phyloP scores from a whole-genome alignment of 768 basidiomycete genomes.

The Mycena polygramma region DNA sequence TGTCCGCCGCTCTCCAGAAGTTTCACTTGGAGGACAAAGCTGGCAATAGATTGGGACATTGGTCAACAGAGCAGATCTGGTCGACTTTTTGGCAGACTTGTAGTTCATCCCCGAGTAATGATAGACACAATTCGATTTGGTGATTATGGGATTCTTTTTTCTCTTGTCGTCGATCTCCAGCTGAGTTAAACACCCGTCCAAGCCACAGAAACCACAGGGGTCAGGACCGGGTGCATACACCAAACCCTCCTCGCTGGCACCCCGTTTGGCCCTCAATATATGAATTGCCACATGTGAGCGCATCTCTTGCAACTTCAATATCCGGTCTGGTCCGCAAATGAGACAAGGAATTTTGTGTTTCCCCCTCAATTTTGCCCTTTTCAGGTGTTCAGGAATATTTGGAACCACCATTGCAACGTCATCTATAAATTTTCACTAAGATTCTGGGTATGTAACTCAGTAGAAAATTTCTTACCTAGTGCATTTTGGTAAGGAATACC shows the following conservation, averaged over 20 bases:
- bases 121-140: constrained; percentile 29
- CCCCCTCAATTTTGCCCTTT: too few species aligned
- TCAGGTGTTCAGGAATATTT: too few species aligned
- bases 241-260: neutral
- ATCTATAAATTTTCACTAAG: too few species aligned
- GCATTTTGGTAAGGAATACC: too few species aligned
- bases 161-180: neutral
- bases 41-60: constrained; percentile 30
- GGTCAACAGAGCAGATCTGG: constrained; percentile 17
- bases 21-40: constrained; percentile 22
- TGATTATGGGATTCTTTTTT: neutral
- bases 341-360: too few species aligned
- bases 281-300: constrained; percentile 24
- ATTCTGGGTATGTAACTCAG: too few species aligned
- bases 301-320: neutral
- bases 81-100: constrained; percentile 15
- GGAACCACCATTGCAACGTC: too few species aligned
- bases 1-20: constrained; percentile 24
- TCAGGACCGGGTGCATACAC: constrained; percentile 3
- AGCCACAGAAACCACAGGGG: constrained; percentile 24
- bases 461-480: too few species aligned
- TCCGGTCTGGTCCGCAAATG: too few species aligned
- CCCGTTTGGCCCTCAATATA: constrained; percentile 17
- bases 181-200: constrained; percentile 25
- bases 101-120: constrained; percentile 30